phyloP scores from a whole-genome alignment of 345 rosid species.

The Dimocarpus longan region DNA sequence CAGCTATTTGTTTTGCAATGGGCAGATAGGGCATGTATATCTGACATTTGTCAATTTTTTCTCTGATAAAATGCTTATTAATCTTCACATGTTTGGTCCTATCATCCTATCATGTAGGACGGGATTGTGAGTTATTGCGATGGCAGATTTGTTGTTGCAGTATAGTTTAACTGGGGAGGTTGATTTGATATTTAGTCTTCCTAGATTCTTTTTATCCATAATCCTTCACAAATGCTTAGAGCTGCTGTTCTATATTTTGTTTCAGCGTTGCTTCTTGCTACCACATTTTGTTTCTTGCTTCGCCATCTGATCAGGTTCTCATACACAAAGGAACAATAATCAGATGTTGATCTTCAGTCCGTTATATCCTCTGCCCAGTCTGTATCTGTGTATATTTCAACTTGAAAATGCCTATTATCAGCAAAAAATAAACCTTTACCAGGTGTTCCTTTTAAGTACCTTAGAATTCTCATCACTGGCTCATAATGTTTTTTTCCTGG shows the following conservation, averaged over 20 bases:
- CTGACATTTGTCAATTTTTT: not conserved
- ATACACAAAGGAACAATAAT: not conserved
- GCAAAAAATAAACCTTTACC: not conserved
- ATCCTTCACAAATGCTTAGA: too few species aligned
- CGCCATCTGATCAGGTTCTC: not conserved
- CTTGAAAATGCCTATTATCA: not conserved
- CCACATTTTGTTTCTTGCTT: not conserved
- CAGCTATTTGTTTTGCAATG: not conserved
- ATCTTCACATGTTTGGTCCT: too few species aligned
- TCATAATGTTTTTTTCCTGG: not conserved
- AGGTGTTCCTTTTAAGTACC: not conserved
- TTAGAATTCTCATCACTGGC: too few species aligned
- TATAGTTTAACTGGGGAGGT: too few species aligned
- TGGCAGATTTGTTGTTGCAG: too few species aligned
- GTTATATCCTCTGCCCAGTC: not conserved
- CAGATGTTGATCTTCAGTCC: not conserved
- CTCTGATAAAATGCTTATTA: not conserved
- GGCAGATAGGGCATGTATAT: not conserved
- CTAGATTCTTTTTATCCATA: not conserved
- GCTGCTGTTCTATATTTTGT: not conserved
- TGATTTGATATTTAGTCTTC: too few species aligned
- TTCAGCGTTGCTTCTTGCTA: not conserved
- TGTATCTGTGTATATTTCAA: not conserved
- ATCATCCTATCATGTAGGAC: too few species aligned
- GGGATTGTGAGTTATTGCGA: too few species aligned